Conservation (phyloP, 768 basidiomycete genomes). For the Boletus pseudo-olivaceus region DNA sequence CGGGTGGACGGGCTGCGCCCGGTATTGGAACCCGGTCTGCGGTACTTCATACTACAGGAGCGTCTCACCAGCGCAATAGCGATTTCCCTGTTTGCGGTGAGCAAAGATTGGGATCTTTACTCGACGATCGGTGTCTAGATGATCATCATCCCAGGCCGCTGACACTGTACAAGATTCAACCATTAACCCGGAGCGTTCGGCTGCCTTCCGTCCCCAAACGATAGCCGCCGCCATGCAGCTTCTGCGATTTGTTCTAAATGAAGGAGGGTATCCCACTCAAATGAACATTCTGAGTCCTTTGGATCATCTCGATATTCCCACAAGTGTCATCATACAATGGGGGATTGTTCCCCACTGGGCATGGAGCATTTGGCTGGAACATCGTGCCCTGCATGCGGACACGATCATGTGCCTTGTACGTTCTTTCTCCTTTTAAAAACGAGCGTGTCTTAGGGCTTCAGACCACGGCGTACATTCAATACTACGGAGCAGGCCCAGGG, state of each 20-base stretch:
- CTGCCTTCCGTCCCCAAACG: slow-evolving; percentile 46
- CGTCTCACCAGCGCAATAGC: slow-evolving; percentile 34
- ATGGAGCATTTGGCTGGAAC: slow-evolving; percentile 63
- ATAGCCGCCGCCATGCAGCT: slow-evolving; percentile 42
- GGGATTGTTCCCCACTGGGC: slow-evolving; percentile 56
- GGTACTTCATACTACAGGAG: slow-evolving; percentile 23
- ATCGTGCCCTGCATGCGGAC: slow-evolving; percentile 46
- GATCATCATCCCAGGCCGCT: slow-evolving; percentile 17
- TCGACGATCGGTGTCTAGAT: neutral
- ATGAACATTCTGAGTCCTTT: slow-evolving; percentile 11
- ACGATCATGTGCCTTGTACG: slow-evolving; percentile 48
- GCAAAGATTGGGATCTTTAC: neutral
- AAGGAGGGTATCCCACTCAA: slow-evolving; percentile 13
- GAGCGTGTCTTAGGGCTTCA: slow-evolving; percentile 22
- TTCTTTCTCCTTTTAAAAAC: neutral
- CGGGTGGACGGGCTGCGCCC: slow-evolving; percentile 11
- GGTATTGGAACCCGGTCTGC: neutral
- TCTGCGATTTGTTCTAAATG: slow-evolving; percentile 40
- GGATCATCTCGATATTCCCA: slow-evolving; percentile 38
- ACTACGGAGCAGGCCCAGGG: slow-evolving; percentile 23
- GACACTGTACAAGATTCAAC: slow-evolving; percentile 10
- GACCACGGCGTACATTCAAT: slow-evolving; percentile 55
- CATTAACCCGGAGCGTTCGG: neutral
- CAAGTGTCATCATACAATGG: slow-evolving; percentile 56
- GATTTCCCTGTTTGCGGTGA: slow-evolving; percentile 36